Percentiles rank a stretch among this genome's conserved stretches.
phyloP scores from a whole-genome alignment of 176 grass and related monocot species.

The Cenchrus purpureus region DNA sequence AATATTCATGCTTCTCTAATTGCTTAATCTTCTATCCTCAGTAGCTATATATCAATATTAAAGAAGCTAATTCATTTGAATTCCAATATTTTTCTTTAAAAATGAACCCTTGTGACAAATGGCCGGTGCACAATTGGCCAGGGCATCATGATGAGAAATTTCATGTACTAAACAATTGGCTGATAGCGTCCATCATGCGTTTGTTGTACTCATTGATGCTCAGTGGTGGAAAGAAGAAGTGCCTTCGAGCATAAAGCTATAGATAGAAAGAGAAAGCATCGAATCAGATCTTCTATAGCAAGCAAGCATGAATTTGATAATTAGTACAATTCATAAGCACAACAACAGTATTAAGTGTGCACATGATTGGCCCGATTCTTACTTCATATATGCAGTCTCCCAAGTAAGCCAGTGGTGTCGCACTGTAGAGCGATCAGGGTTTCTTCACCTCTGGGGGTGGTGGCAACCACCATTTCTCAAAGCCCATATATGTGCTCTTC shows the following conservation, averaged over 20 bases:
- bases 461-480: constrained; percentile 89
- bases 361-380: background rate
- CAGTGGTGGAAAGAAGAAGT: constrained; percentile 92
- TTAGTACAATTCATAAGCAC: background rate
- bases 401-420: constrained; percentile 79
- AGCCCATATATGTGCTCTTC: constrained; percentile 75
- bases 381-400: constrained; percentile 99
- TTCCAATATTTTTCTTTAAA: too few relatives aligned
- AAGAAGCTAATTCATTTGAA: too few relatives aligned
- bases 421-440: constrained; percentile 83
- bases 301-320: constrained; percentile 34
- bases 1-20: too few relatives aligned
- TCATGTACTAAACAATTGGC: too few relatives aligned
- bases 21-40: too few relatives aligned
- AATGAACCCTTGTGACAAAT: too few relatives aligned
- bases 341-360: background rate
- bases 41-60: too few relatives aligned
- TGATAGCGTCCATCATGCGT: constrained; percentile 63
- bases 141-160: too few relatives aligned
- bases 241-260: constrained; percentile 94
- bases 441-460: constrained; percentile 79
- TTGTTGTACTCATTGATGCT: constrained; percentile 97
- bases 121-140: too few relatives aligned
- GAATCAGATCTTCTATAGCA: constrained; percentile 37
- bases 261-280: constrained; percentile 32